phyloP scores from a whole-genome alignment of 1,284 basidiomycete species.

The Puccinia triticina region DNA sequence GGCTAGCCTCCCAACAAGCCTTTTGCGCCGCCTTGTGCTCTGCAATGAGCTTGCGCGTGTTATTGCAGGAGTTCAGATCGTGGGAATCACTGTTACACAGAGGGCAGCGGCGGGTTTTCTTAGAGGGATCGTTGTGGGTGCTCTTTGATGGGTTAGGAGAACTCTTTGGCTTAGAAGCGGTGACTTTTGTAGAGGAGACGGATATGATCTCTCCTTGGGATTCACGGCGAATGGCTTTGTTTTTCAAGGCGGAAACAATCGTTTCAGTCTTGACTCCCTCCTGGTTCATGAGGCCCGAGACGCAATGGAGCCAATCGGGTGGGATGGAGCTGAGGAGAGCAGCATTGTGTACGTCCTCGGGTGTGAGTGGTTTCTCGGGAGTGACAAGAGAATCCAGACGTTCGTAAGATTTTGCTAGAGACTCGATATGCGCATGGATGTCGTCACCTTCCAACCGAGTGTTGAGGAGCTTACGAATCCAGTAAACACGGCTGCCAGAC shows the following conservation, averaged over 20 bases:
- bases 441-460: no score
- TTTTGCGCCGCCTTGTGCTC: not conserved
- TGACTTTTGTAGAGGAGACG: not conserved
- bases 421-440: no score
- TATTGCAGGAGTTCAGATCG: not conserved
- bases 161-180: no score
- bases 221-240: no score
- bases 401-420: no score
- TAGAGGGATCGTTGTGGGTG: no score
- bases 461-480: not conserved
- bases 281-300: conserved; percentile 13
- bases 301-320: not conserved
- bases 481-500: not conserved
- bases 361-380: not conserved
- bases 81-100: not conserved
- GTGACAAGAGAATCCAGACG: not conserved
- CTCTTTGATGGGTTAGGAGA: not conserved
- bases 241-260: no score
- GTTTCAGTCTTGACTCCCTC: no score
- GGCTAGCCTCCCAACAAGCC: not conserved
- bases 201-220: not conserved
- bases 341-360: not conserved
- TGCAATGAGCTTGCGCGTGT: not conserved
- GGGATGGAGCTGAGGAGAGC: conserved; percentile 13
- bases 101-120: not conserved